Evolutionary conservation across 2,329 filamentous ascomycete species (phyloP).

Genomic region (Furcasterigmium sp.): DNA sequence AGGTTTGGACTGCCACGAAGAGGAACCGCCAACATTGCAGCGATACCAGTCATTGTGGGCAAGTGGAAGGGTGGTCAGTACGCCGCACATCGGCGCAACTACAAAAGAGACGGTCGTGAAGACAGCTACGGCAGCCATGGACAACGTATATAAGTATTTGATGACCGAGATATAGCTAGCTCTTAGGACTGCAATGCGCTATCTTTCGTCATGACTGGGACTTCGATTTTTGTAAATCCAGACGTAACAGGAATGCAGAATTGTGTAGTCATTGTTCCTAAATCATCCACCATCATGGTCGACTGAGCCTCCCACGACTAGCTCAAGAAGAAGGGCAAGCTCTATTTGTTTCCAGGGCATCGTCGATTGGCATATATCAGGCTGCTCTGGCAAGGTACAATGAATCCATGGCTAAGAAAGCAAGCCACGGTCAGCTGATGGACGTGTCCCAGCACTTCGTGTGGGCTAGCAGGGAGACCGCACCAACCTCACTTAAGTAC

Average conservation of each 20-base stretch:
- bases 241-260: background rate
- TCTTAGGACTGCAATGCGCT: background rate
- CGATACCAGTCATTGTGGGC: constrained; percentile 27
- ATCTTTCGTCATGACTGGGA: background rate
- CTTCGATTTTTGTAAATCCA: background rate
- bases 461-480: no score
- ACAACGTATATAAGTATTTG: background rate
- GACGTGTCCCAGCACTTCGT: no score
- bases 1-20: background rate
- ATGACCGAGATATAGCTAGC: background rate
- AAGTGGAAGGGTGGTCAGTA: constrained; percentile 28
- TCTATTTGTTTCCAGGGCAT: no score
- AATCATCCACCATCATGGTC: no score
- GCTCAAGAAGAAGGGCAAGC: no score
- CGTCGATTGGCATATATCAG: no score
- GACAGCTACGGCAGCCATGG: constrained; percentile 18
- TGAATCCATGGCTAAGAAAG: no score
- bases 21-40: constrained; percentile 11
- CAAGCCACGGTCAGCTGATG: no score
- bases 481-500: no score
- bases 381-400: no score
- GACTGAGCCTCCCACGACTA: background rate
- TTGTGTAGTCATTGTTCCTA: no score
- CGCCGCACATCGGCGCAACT: constrained; percentile 40
- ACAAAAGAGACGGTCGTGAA: constrained; percentile 27